Evolutionary conservation across 2,329 filamentous ascomycete species (phyloP).

Genomic region (Exutisphaerella laricina): DNA sequence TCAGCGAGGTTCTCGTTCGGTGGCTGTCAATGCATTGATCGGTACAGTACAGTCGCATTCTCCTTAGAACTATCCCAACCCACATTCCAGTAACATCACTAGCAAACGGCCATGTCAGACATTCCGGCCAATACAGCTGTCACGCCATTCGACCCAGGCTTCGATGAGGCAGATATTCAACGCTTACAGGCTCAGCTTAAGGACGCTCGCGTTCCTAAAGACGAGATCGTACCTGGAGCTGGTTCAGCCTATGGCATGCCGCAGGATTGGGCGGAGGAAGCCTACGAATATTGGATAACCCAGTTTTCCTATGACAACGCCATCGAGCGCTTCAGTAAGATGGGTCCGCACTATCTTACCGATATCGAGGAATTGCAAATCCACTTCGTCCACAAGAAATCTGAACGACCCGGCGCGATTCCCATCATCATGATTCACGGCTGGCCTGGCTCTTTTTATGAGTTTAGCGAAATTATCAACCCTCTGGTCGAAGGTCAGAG

Average conservation of each 20-base stretch:
- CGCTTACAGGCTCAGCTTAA: constrained; percentile 34
- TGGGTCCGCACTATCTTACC: constrained; percentile 34
- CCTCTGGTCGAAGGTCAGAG: constrained; percentile 31
- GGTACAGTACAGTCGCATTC: no score
- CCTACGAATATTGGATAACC: constrained; percentile 34
- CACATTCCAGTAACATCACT: no score
- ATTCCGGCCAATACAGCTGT: background rate
- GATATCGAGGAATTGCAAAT: constrained; percentile 33
- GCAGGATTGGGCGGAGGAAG: constrained; percentile 32
- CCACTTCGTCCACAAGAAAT: constrained; percentile 39
- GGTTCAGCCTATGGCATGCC: constrained; percentile 33
- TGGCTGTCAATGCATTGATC: no score
- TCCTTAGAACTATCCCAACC: no score
- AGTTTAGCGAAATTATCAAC: constrained; percentile 39
- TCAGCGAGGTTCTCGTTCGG: no score
- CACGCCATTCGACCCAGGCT: constrained; percentile 32
- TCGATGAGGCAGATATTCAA: constrained; percentile 34
- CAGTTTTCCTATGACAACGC: constrained; percentile 33
- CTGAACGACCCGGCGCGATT: constrained; percentile 33
- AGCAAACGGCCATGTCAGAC: background rate
- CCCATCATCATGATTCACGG: constrained; percentile 42
- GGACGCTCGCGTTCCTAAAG: constrained; percentile 31
- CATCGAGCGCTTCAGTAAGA: constrained; percentile 30
- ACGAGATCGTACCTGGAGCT: constrained; percentile 35
- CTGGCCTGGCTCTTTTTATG: constrained; percentile 44